These are phyloP conservation scores for Cystobasidiopsis lactophilus DNA, from an alignment of 768 basidiomycete species.

Conservation along the genomic window DNA sequence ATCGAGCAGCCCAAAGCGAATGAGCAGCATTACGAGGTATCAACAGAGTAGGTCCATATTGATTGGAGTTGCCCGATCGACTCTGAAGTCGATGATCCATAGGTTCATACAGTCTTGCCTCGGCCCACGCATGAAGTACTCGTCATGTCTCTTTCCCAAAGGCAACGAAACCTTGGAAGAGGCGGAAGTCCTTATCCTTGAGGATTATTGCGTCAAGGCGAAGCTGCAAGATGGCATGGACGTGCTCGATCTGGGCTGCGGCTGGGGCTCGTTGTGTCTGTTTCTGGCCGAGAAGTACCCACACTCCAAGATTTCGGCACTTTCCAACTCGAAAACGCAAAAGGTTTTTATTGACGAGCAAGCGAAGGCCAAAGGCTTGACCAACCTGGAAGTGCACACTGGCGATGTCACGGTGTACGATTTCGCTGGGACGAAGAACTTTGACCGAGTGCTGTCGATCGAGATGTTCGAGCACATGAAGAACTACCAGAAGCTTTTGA, in stretches of 20 bases:
- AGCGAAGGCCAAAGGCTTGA: conserved; percentile 33
- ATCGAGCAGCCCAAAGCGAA: conserved; percentile 46
- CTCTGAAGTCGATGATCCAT: conserved; percentile 32
- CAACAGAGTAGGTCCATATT: conserved; percentile 6
- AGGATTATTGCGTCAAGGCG: conserved; percentile 45
- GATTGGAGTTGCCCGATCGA: conserved; percentile 21
- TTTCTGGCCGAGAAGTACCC: conserved; percentile 53
- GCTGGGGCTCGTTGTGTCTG: conserved; percentile 50
- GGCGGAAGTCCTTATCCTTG: conserved; percentile 43
- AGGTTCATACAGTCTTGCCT: conserved; percentile 44
- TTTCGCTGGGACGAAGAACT: conserved; percentile 36
- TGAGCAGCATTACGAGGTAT: conserved; percentile 53
- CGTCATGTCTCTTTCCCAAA: conserved; percentile 41
- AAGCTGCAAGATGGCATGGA: conserved; percentile 39
- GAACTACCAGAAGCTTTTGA: conserved; percentile 41
- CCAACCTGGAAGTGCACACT: conserved; percentile 39
- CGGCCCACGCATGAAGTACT: conserved; percentile 46
- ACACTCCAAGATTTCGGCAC: conserved; percentile 37
- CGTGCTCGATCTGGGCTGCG: conserved; percentile 48
- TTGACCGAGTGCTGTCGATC: conserved; percentile 48
- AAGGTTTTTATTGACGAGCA: conserved; percentile 39
- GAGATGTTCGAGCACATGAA: conserved; percentile 32
- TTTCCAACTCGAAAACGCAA: conserved; percentile 48
- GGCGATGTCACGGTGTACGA: conserved; percentile 44
- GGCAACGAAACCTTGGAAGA: conserved; percentile 37